Evolutionary conservation across 2,329 filamentous ascomycete species (phyloP), one percentile per base, ranked within the genome.

Genomic region (Beauveria pseudobassiana): DNA sequence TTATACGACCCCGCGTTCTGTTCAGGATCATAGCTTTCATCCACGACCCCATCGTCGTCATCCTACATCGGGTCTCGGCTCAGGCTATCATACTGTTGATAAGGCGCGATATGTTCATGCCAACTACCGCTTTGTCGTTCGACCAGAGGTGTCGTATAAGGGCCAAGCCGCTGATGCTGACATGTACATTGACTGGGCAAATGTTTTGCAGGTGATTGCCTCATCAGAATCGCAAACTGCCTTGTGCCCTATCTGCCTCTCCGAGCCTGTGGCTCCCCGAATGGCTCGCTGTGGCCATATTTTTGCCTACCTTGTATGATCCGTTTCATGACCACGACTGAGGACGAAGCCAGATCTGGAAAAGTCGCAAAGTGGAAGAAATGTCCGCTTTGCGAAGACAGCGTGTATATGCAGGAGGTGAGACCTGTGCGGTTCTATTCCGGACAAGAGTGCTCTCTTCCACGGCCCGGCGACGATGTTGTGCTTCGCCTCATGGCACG

Each of bases 231-330:
- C 93, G 0, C 95, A 99, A 75, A 82, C 87, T 49, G 85, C 93
- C 3, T 91, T 90, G 24, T 99, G 95, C 72, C 95, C 95, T 0
- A 99, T 99, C 60, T 99, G 95, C 71, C 83, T 99, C 30, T 96
- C 90, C 2, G 90, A 90, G 61, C 95, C 95, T 1, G 91, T 96
- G 20, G 95, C 95, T 8, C 93, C 95, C 38, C 87, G 95, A 61
- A 99, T 99, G 93, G 93, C 95, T 48, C 93, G 88, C 71, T 99
- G 95, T 70, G 95, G 95, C 1, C 95, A 99, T 72, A 96, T 99
- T 14, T 98, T 73, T 99, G 95, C 72, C 78, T 98, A 40, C 88
- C 95, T 6, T 99, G 95, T 72, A 76, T 98, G 64, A 91, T 98
- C 65, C 88, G 95, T 55, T 99, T 96, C 73, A 97, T 99, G 91